A percentile compares a stretch with the other conserved stretches of the same genome.
Conservation (phyloP, 345 rosid genomes). For the Citrus mangshanensis region DNA sequence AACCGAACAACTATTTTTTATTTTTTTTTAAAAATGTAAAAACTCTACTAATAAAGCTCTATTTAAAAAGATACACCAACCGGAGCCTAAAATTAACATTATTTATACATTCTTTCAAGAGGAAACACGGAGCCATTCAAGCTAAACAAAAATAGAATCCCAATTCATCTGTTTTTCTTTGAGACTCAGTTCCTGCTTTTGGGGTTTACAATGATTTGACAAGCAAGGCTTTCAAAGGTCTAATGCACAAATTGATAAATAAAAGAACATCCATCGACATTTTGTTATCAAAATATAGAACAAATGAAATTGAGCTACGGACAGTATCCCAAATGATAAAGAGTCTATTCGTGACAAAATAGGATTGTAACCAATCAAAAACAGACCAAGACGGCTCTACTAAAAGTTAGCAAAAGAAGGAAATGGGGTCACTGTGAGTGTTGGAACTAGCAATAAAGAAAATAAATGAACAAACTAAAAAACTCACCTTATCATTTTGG, state of each 20-base stretch:
- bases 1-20: too few species aligned
- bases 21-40: too few species aligned
- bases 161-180: too few species aligned
- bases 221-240: neutral
- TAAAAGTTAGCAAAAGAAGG: neutral
- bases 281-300: too few species aligned
- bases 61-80: accelerated
- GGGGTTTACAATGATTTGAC: neutral
- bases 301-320: too few species aligned
- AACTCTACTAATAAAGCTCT: too few species aligned
- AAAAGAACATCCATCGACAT: neutral
- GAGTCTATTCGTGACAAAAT: neutral
- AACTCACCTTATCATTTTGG: slow-evolving; percentile 86
- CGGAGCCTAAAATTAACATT: too few species aligned
- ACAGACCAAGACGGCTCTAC: neutral
- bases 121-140: too few species aligned
- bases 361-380: neutral
- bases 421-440: too few species aligned
- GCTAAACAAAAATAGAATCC: too few species aligned
- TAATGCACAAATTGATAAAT: neutral
- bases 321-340: too few species aligned
- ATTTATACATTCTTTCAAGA: too few species aligned
- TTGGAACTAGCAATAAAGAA: neutral
- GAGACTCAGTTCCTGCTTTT: neutral
- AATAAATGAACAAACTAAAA: neutral